A percentile compares a stretch with the other conserved stretches of the same genome.
Evolutionary conservation across 2,329 filamentous ascomycete genomes (phyloP).

Genomic region (Periglandula ipomoeae): DNA sequence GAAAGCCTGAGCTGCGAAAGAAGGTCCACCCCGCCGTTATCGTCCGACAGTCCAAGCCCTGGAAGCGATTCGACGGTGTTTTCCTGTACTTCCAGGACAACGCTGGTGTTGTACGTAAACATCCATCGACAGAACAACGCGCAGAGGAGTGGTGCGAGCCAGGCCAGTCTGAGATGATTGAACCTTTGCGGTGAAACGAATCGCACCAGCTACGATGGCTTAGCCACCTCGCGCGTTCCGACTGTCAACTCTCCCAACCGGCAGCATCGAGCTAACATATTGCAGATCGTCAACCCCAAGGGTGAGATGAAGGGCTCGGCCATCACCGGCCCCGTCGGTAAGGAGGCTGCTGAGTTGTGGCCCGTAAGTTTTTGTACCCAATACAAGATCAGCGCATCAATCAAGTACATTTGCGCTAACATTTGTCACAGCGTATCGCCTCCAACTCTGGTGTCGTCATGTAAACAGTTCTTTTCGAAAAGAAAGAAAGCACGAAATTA

Average conservation of each 20-base stretch:
- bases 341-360: constrained; percentile 99
- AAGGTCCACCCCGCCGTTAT: constrained; percentile 99
- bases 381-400: not conserved
- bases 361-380: constrained; percentile 55
- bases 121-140: not conserved
- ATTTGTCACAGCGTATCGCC: constrained; percentile 72
- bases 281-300: constrained; percentile 98
- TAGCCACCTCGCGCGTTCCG: not conserved
- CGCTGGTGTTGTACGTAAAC: constrained; percentile 80
- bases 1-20: constrained; percentile 99
- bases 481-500: not conserved
- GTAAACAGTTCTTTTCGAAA: constrained; percentile 51
- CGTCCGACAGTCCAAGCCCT: constrained; percentile 97
- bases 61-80: constrained; percentile 96
- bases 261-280: not conserved
- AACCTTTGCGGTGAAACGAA: not conserved
- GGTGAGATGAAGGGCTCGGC: constrained; percentile 99
- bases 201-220: not conserved
- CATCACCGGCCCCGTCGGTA: constrained; percentile 97
- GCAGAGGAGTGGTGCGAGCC: not conserved
- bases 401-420: too few relatives aligned
- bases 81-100: constrained; percentile 99
- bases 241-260: not conserved
- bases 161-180: not conserved
- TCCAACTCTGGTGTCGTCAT: constrained; percentile 99